Percentiles rank a stretch among this genome's conserved stretches.
Conservation (phyloP, 1,284 basidiomycete species). For the Austroboletus niveus region DNA sequence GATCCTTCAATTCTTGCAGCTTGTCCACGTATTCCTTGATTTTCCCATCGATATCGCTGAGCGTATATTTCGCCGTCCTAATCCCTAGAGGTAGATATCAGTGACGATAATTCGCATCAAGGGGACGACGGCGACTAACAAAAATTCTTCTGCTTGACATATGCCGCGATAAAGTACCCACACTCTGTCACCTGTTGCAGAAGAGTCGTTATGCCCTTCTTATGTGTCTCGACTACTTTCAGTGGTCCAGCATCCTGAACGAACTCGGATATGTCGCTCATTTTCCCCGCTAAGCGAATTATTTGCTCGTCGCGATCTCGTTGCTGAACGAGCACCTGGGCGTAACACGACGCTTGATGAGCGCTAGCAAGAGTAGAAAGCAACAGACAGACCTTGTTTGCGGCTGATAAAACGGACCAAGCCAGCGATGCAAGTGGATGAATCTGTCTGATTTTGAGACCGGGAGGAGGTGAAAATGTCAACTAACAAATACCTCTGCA, state of each 20-base stretch:
- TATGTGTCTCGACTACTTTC: not conserved
- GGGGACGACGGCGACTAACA: not conserved
- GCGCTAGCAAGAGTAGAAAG: not conserved
- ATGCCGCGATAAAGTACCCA: conserved; percentile 2
- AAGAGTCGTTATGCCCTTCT: not conserved
- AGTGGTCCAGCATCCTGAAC: not conserved
- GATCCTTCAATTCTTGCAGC: not conserved
- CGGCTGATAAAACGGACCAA: conserved; percentile 3
- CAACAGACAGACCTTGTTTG: conserved; percentile 1
- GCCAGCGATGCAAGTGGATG: conserved; percentile 3
- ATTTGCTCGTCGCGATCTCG: not conserved
- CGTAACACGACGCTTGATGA: too few relatives aligned
- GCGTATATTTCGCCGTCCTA: not conserved
- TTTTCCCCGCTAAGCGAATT: not conserved
- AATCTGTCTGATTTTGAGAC: not conserved
- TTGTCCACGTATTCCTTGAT: conserved; percentile 1
- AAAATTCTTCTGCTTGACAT: not conserved
- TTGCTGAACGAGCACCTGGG: not conserved
- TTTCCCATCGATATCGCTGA: not conserved
- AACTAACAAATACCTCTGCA: conserved; percentile 1
- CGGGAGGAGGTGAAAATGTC: not conserved
- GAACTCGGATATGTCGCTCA: not conserved
- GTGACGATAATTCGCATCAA: not conserved
- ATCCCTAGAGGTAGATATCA: not conserved
- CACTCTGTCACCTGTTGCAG: conserved; percentile 5